Conservation (phyloP, 2,329 filamentous ascomycete species). For the Pseudogymnoascus sp. region DNA sequence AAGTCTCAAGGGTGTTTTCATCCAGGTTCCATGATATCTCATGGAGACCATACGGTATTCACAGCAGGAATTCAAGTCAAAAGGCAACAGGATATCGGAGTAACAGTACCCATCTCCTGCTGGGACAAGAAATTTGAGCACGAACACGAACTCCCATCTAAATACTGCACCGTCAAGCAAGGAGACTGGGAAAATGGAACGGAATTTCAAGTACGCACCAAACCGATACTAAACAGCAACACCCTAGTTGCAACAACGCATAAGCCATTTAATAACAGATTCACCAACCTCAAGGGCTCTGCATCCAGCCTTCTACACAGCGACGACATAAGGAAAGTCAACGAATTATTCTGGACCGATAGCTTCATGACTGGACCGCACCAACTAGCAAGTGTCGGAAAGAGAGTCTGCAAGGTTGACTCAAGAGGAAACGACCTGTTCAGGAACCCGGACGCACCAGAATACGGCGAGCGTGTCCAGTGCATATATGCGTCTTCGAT, state of each 20-base stretch:
- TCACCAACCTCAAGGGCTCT: neutral
- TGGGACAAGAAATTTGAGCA: neutral
- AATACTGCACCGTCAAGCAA: neutral
- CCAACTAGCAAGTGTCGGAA: neutral
- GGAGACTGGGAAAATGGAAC: neutral
- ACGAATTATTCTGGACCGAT: neutral
- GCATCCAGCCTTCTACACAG: neutral
- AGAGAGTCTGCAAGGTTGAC: neutral
- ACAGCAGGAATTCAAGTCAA: neutral
- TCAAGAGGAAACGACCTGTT: neutral
- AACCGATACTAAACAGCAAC: neutral
- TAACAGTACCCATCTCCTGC: neutral
- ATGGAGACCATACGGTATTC: neutral
- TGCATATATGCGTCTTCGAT: neutral
- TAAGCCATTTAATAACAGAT: neutral
- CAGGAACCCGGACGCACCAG: neutral
- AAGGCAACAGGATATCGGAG: neutral
- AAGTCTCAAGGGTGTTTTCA: neutral
- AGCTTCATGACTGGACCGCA: neutral
- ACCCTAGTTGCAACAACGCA: neutral
- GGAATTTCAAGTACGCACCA: neutral
- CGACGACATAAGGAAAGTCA: neutral
- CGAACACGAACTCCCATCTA: neutral
- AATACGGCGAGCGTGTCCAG: neutral
- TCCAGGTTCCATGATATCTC: neutral